These are phyloP conservation scores for Leptomonas pyrrhocoris DNA, from an alignment of 208 protist genomes.

Conservation along the genomic window DNA sequence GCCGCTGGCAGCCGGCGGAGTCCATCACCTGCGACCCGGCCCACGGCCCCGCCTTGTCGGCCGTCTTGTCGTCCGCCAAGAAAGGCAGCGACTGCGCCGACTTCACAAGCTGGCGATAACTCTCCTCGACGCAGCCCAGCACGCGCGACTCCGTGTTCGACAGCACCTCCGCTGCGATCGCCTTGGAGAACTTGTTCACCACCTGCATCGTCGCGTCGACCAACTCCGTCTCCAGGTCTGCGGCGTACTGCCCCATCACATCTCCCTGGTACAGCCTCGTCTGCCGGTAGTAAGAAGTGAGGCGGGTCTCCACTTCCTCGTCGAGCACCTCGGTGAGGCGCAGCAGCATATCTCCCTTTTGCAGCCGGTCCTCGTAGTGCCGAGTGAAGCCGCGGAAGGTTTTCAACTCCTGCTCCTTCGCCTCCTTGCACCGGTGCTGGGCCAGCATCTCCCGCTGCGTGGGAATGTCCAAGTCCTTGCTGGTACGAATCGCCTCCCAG, in stretches of 20 bases:
- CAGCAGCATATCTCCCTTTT: conserved; percentile 65
- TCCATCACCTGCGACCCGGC: conserved; percentile 37
- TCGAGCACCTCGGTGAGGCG: conserved; percentile 65
- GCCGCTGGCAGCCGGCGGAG: conserved; percentile 53
- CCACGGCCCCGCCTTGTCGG: conserved; percentile 15
- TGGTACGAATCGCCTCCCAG: conserved; percentile 93
- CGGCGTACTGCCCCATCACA: conserved; percentile 43
- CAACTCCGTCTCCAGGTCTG: conserved; percentile 64
- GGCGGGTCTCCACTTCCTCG: conserved; percentile 44
- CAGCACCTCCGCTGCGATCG: conserved; percentile 59
- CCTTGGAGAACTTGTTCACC: conserved; percentile 56
- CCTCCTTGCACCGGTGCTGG: conserved; percentile 93
- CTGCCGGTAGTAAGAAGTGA: conserved; percentile 52
- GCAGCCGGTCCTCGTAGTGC: conserved; percentile 56
- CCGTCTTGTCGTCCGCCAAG: conserved; percentile 4
- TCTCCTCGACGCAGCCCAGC: conserved; percentile 57
- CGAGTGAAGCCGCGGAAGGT: conserved; percentile 59
- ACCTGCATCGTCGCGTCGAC: conserved; percentile 51
- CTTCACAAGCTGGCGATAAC: conserved; percentile 51
- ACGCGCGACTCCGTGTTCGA: conserved; percentile 48
- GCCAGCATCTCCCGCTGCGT: conserved; percentile 97
- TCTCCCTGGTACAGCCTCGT: conserved; percentile 71
- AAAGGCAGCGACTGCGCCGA: conserved; percentile 64
- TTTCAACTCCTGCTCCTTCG: conserved; percentile 54
- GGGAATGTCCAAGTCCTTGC: conserved; percentile 97